Evolutionary conservation across 345 rosid species (phyloP), one percentile per base, ranked within the genome.

Genomic region (Lenwebbia sp.): DNA sequence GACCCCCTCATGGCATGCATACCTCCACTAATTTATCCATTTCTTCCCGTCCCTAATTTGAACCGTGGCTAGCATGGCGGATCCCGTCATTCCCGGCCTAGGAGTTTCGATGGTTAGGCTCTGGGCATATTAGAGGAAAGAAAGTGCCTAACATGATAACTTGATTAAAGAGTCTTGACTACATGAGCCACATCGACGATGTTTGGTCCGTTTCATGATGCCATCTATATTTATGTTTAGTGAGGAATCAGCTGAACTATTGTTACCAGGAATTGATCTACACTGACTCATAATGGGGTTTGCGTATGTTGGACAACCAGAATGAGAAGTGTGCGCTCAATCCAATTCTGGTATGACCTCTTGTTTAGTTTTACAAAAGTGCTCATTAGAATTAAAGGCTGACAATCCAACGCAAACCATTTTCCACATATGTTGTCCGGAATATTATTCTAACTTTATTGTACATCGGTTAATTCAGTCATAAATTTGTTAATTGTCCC

Each of bases 121-220:
- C 7, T 0, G 78, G 26, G 13, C 37, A 5, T 44, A 19, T 37
- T 37, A 37, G 47, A 19, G 81, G 81, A 33, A 33, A 37, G 26
- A 37, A 10, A 5, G 12, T 70, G 47, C 47, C 81, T 37, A 37
- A 70, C 47, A 37, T 10, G 13, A 70, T 21, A 70, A 70, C 26
- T 37, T 70, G 10, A 8, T 37, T 54, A 19, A 70, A 37, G 2
- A 37, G 2, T 21, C 14, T 65, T 70, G 5, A 5, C 0, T 37
- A 1, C 21, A 28, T 8, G 2, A 10, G 11, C 0, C 2, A 70
- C 7, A 8, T 65, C 0, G 6, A 70, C 0, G 0, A 37, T 37
- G 1, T 70, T 70, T 4, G 13, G 25, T 19, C 21, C 7, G 14
- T 70, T 37, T 30, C 76, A 17, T 3, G 44, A 65, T 65, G 5